Base-by-base conservation (phyloP, 371 early-diverging fungal genomes). In the Mucor racemosus region DNA sequence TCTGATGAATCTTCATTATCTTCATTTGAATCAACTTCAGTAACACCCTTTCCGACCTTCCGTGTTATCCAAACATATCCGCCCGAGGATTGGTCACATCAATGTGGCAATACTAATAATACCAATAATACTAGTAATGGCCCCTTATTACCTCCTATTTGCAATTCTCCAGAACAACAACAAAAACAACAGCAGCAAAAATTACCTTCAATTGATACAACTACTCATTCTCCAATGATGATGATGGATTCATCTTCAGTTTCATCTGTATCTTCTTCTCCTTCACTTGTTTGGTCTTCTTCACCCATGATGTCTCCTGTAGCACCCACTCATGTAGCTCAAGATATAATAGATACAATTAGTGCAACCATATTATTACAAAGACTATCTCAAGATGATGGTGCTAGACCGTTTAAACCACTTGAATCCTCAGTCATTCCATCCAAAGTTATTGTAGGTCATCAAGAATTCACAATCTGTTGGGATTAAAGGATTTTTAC, bases 341-440 rank as follows among this genome's bases (percentile, higher is more conserved):
- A 65, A 57, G 85, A 86, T 40, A 76, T 84, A 33, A 77, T 84
- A 34, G 88, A 86, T 46, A 79, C 84, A 15, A 80, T 87, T 63
- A 81, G 79, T 65, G 85, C 88, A 8, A 80, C 84, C 15, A 77
- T 85, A 40, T 68, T 79, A 6, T 73, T 88, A 8, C 85, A 85
- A 60, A 72, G 83, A n/a, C 71, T 88, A 56, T 86, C 86, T 0
- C 83, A 79, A 56, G 86, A 87, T 59, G 79, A 82, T 67, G 88
- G 88, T 14, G 73, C 72, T 17, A 73, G 84, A 21, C 87, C 87
- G 7, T 81, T 75, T 57, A 72, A 71, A 11, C 79, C 77, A 35
- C 31, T 72, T 8, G 66, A 67, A 14, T 62, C 70, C 7, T 58
- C 65, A n/a, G 53, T 58, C 21, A 62, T 81, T 17, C 77, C 81